phyloP scores from a whole-genome alignment of 495 filamentous ascomycete genomes.

The Neurospora africana region DNA sequence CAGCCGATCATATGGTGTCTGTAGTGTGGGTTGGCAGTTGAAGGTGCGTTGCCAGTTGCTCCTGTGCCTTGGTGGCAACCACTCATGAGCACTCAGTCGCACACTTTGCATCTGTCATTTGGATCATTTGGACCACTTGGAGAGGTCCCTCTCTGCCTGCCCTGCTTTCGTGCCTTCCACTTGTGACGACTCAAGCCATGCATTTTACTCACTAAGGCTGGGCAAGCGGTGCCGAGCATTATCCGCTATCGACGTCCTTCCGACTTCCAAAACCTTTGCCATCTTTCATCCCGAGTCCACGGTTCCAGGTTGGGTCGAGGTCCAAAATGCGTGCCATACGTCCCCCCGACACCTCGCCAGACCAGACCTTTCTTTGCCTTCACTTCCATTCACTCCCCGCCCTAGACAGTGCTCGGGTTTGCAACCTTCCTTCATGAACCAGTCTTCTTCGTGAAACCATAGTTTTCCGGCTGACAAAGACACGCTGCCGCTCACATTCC shows the following conservation, averaged over 20 bases:
- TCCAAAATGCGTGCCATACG: not conserved
- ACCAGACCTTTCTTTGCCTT: not conserved
- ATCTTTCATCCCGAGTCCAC: not conserved
- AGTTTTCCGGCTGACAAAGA: not conserved
- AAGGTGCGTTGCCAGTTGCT: not conserved
- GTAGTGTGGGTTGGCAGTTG: not conserved
- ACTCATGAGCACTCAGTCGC: not conserved
- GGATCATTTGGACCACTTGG: not conserved
- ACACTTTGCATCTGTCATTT: not conserved
- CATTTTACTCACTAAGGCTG: not conserved
- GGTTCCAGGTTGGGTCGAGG: not conserved
- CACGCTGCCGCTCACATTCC: not conserved
- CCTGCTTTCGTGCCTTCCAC: not conserved
- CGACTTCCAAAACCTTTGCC: not conserved
- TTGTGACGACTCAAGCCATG: not conserved
- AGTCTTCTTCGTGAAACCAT: not conserved
- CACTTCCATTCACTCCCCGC: not conserved
- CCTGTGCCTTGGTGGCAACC: not conserved
- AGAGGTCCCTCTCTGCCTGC: not conserved
- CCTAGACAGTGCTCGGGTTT: not conserved
- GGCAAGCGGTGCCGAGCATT: not conserved
- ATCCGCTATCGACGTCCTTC: not conserved
- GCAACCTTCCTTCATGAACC: not conserved
- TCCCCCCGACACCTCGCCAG: not conserved
- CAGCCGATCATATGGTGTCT: slow-evolving; percentile 1